Evolutionary conservation across 1,139 yeast genomes (phyloP), one percentile per base, ranked within the genome.

Genomic region (Blastobotrys raffinosifermentans): DNA sequence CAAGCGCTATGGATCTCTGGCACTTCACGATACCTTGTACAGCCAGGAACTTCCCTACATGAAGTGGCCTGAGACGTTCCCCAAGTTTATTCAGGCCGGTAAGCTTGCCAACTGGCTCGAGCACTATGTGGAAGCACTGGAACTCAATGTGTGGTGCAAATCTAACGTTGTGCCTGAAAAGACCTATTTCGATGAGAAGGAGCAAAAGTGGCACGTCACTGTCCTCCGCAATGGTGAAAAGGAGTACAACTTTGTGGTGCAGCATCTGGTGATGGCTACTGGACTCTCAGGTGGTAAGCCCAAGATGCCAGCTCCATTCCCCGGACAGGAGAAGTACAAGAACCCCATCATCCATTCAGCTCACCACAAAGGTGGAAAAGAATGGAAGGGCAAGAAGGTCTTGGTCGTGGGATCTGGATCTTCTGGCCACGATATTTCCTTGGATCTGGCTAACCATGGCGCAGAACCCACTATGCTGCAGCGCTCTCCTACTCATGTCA

Each of bases 371-470:
- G 31, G 34, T 17, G 44, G 39, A 19, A 26, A 47, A 25, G 58
- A 55, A 34, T 67, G 56, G 49, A 49, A 41, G 13, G 70, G 69
- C 32, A 61, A 67, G 45, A 64, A 60, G 34, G 71, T 67, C 0
- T 43, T 68, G 18, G 72, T 68, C 19, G 58, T 68, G 35, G 73
- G 73, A 26, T 60, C 70, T 22, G 64, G 72, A 44, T 66, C 64
- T 45, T 64, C 70, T 23, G 70, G 68, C 8, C 72, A 68, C 46
- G 73, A 69, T 49, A 65, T 69, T 32, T 62, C 68, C 26, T 69
- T 64, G 35, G 73, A 69, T 50, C 62, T 67, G 39, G 60, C 60
- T 43, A 69, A 67, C 38, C 67, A 67, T 42, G 72, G 70, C 14
- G 38, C 39, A 4, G 55, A 58, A 8, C 67, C 66, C 3, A 67